Conservation (phyloP, 208 protist species). For the Trypanosoma rangeli region DNA sequence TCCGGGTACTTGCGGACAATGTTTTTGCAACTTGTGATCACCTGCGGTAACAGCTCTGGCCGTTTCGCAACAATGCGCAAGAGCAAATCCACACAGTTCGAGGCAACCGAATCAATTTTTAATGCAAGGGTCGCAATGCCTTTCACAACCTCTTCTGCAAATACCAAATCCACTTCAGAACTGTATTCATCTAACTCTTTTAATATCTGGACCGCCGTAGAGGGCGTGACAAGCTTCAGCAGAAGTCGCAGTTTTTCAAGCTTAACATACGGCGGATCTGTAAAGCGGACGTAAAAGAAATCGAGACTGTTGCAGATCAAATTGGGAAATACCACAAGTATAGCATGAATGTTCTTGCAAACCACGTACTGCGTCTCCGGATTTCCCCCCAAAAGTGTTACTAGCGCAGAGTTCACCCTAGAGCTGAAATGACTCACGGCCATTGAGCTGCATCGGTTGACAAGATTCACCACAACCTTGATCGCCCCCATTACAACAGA, state of each 20-base stretch:
- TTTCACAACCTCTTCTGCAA: constrained; percentile 96
- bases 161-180: constrained; percentile 97
- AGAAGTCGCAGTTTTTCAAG: constrained; percentile 99
- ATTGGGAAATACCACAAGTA: constrained; percentile 96
- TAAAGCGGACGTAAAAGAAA: constrained; percentile 99
- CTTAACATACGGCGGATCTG: constrained; percentile 99
- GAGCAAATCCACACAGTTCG: constrained; percentile 91
- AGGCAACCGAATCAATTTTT: constrained; percentile 96
- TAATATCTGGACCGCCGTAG: constrained; percentile 93
- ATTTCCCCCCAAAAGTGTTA: constrained; percentile 81
- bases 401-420: constrained; percentile 96
- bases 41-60: constrained; percentile 65
- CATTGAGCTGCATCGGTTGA: constrained; percentile 60
- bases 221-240: constrained; percentile 94
- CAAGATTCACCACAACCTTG: constrained; percentile 89
- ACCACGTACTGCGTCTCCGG: constrained; percentile 98
- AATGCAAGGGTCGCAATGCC: constrained; percentile 98
- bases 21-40: constrained; percentile 83
- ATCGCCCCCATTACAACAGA: constrained; percentile 98
- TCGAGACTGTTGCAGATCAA: constrained; percentile 91
- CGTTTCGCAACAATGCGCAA: constrained; percentile 55
- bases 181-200: constrained; percentile 98
- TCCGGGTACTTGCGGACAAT: constrained; percentile 85
- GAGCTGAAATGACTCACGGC: constrained; percentile 60
- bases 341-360: constrained; percentile 98